These are phyloP conservation scores for Bipolaris sorokiniana DNA, from an alignment of 2,329 filamentous ascomycete species.

Conservation along the genomic window DNA sequence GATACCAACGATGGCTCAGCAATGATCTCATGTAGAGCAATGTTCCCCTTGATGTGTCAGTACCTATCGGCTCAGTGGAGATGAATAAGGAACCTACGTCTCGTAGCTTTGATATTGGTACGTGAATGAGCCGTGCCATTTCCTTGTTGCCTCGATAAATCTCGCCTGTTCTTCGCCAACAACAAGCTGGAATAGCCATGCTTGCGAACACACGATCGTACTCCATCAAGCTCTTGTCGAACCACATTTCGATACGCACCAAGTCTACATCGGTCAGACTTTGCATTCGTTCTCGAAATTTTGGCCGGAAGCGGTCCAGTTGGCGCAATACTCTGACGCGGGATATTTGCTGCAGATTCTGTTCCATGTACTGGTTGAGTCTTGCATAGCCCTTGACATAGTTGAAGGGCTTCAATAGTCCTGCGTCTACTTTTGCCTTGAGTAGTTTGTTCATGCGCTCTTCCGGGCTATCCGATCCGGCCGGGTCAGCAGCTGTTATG, in stretches of 20 bases:
- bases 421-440: conserved; percentile 94
- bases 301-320: conserved; percentile 89
- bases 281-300: conserved; percentile 94
- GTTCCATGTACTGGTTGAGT: conserved; percentile 88
- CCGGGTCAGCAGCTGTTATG: conserved; percentile 93
- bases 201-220: conserved; percentile 98
- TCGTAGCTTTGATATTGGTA: conserved; percentile 86
- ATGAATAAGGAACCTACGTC: conserved; percentile 68
- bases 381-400: conserved; percentile 96
- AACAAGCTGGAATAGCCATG: conserved; percentile 98
- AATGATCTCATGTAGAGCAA: conserved; percentile 93
- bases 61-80: neutral
- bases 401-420: conserved; percentile 94
- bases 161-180: conserved; percentile 94
- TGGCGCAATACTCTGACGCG: conserved; percentile 92
- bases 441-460: conserved; percentile 95
- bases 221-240: conserved; percentile 94
- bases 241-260: conserved; percentile 98
- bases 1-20: conserved; percentile 93
- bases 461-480: conserved; percentile 81
- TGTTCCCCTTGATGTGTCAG: conserved; percentile 72
- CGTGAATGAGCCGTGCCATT: conserved; percentile 95
- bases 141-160: conserved; percentile 98
- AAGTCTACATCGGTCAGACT: conserved; percentile 91
- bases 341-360: conserved; percentile 78